A percentile compares a stretch with the other conserved stretches of the same genome.
Conservation (phyloP, 352 stramenopile genomes). For the Plasmopara viticola region DNA sequence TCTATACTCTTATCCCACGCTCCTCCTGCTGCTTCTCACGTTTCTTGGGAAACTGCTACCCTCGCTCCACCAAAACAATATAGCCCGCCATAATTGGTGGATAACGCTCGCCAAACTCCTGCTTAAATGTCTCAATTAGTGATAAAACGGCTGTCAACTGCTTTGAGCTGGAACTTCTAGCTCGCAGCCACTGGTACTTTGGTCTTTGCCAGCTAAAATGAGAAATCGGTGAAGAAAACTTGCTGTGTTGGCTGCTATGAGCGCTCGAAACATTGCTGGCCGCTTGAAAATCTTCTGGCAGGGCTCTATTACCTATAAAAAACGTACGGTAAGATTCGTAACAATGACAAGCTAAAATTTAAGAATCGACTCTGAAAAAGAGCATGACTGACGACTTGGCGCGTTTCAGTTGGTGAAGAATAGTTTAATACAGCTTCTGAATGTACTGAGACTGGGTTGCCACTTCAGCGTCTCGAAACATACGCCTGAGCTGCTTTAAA, state of each 20-base stretch:
- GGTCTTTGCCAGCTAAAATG: conserved; percentile 31
- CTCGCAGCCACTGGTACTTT: conserved; percentile 17
- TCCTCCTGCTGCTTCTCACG: conserved; percentile 22
- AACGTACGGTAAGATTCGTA: not conserved
- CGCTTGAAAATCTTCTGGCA: conserved; percentile 54
- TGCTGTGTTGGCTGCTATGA: conserved; percentile 32
- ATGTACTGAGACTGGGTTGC: conserved; percentile 27
- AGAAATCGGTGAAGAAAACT: conserved; percentile 49
- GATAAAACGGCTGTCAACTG: conserved; percentile 32
- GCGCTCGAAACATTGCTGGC: conserved; percentile 40
- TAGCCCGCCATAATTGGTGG: conserved; percentile 48
- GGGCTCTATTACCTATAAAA: conserved; percentile 26
- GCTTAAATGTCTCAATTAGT: conserved; percentile 56
- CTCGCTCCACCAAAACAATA: conserved; percentile 35
- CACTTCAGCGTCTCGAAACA: conserved; percentile 21
- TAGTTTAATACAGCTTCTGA: conserved; percentile 11
- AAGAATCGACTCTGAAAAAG: conserved; percentile 16
- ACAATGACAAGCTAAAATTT: not conserved
- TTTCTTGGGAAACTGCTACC: conserved; percentile 46
- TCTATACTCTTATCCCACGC: conserved; percentile 7
- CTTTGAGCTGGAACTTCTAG: conserved; percentile 11
- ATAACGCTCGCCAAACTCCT: conserved; percentile 52
- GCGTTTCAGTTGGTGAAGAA: conserved; percentile 23
- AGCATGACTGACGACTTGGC: conserved; percentile 9
- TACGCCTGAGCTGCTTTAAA: conserved; percentile 29